Evolutionary conservation across 163 green algal genomes (phyloP), one percentile per base, ranked within the genome.

Genomic region (Chlorella variabilis): DNA sequence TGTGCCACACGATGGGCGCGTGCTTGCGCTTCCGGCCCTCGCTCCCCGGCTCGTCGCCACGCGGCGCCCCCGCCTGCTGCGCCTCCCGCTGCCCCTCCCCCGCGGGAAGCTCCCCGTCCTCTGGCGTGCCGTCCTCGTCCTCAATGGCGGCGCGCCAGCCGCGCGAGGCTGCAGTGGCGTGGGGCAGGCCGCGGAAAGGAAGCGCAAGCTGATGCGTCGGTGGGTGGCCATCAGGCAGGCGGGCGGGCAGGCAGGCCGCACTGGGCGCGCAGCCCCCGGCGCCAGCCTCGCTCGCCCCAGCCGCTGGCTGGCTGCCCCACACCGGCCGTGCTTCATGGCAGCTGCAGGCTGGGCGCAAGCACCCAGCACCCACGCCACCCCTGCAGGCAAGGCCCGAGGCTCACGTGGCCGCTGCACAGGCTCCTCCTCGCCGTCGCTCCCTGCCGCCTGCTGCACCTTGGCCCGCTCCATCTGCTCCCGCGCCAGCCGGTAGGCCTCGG

Each of bases 1-100:
- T 80, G 34, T 85, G 76, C 86, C 86, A 90, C 15, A 90, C 81
- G n/a, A 90, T 90, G 51, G 86, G 86, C 45, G 73, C 85, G 65
- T 90, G 86, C 78, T 89, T 86, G 51, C 86, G 83, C 59, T 85
- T 84, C 4, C 45, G 27, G 7, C n/a, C 68, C 1, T 4, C 42
- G 41, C n/a, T 42, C 17, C 23, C 41, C 34, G 34, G 21, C 33
- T 21, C 56, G 7, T 4, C 23, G 33, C 2, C 45, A 2, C 8
- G 45, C 29, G 27, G 38, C 13, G n/a, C n/a, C 56, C 21, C 21
- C 17, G 9, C 21, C 56, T 11, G 56, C 21, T 31, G 56, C 21
- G 13, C 36, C 36, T 65, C 18, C 29, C 29, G 61, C 61, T 41
- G 61, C 29, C 41, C 29, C 29, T 41, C 9, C 36, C 39, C 2